Percentiles rank a stretch among this genome's conserved stretches.
Conservation (phyloP, 805 yeast genomes). For the Cyberlindnera bimundalis region DNA sequence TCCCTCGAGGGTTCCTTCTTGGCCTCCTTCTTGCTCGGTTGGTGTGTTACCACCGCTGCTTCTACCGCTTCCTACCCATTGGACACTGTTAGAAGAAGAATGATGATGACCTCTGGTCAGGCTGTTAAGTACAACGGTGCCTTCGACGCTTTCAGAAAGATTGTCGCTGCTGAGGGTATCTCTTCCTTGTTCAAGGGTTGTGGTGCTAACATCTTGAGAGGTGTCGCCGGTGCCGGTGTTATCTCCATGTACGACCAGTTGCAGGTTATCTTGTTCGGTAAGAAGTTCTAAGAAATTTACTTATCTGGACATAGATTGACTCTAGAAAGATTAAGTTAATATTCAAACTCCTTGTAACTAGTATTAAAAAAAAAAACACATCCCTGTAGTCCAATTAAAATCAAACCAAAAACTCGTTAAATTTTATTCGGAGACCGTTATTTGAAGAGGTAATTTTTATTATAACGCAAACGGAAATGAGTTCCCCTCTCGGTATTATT, state of each 20-base stretch:
- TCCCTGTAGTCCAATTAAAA: no score
- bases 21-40: conserved; percentile 94
- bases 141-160: conserved; percentile 85
- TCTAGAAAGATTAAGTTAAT: conserved; percentile 44
- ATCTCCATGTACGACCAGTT: conserved; percentile 96
- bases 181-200: conserved; percentile 95
- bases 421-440: no score
- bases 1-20: conserved; percentile 91
- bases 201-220: conserved; percentile 99
- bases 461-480: no score
- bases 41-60: conserved; percentile 98
- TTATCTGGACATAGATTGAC: conserved; percentile 41
- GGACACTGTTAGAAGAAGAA: conserved; percentile 99
- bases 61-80: conserved; percentile 98
- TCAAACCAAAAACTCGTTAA: no score
- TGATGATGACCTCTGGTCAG: conserved; percentile 99
- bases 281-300: conserved; percentile 59
- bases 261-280: conserved; percentile 92
- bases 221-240: conserved; percentile 99
- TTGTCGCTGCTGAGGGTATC: conserved; percentile 95
- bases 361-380: not conserved
- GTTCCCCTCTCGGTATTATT: no score
- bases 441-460: no score
- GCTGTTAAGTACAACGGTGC: conserved; percentile 96
- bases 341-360: conserved; percentile 10